A percentile compares a stretch with the other conserved stretches of the same genome.
These are phyloP conservation scores for Teunomyces stri DNA, from an alignment of 805 yeast species.

Conservation along the genomic window DNA sequence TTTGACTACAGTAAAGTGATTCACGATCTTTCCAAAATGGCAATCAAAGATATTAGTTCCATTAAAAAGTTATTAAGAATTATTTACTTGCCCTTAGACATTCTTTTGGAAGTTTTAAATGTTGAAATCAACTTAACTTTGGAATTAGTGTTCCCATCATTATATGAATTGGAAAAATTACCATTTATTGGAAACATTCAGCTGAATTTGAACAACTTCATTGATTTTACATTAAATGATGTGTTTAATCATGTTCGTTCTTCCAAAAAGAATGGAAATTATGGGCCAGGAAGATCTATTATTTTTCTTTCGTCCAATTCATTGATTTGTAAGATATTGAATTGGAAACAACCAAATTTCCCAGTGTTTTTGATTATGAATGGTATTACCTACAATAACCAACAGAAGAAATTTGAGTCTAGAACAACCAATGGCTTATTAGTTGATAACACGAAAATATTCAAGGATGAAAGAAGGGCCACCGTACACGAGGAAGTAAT, in stretches of 20 bases:
- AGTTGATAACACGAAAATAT: slow-evolving; percentile 20
- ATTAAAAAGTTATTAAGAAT: slow-evolving; percentile 45
- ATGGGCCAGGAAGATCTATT: slow-evolving; percentile 53
- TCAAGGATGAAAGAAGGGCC: slow-evolving; percentile 2
- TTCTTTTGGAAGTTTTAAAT: slow-evolving; percentile 55
- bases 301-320: slow-evolving; percentile 86
- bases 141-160: slow-evolving; percentile 75
- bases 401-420: slow-evolving; percentile 31
- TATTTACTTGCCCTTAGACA: slow-evolving; percentile 58
- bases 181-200: slow-evolving; percentile 42
- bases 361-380: slow-evolving; percentile 87
- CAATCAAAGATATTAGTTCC: slow-evolving; percentile 31
- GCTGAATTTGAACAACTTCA: slow-evolving; percentile 64
- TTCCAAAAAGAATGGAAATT: slow-evolving; percentile 20
- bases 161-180: slow-evolving; percentile 35
- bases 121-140: slow-evolving; percentile 63
- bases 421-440: slow-evolving; percentile 41
- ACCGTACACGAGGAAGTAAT: not conserved
- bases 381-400: slow-evolving; percentile 46
- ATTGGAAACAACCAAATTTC: slow-evolving; percentile 98
- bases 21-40: slow-evolving; percentile 37
- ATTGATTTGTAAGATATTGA: slow-evolving; percentile 85
- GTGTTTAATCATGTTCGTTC: slow-evolving; percentile 75
- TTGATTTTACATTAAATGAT: slow-evolving; percentile 67
- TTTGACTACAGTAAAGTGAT: slow-evolving; percentile 41